Conservation (phyloP, 1,139 yeast species). For the Suhomyces guaymorum region DNA sequence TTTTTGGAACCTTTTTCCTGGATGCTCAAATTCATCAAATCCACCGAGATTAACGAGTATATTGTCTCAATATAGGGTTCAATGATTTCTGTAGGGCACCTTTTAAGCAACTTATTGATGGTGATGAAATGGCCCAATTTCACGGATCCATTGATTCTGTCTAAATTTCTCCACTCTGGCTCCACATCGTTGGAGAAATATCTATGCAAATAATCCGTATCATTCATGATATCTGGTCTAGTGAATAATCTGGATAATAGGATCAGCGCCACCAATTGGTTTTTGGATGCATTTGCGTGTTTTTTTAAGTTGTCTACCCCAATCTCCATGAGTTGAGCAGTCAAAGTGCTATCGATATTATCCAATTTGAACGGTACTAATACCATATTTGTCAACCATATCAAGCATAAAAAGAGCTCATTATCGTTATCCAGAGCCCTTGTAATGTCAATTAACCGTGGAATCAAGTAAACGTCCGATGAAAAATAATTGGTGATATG, state of each 20-base stretch:
- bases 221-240: conserved; percentile 28
- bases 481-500: conserved; percentile 57
- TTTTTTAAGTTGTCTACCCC: conserved; percentile 32
- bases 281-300: conserved; percentile 25
- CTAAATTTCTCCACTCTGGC: conserved; percentile 21
- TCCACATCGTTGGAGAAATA: conserved; percentile 21
- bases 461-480: conserved; percentile 56
- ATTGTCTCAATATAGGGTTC: conserved; percentile 16
- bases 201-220: conserved; percentile 16
- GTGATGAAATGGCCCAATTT: conserved; percentile 42
- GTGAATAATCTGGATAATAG: conserved; percentile 38
- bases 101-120: conserved; percentile 39
- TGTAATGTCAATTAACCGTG: conserved; percentile 31
- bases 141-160: conserved; percentile 15
- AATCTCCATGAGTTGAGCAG: conserved; percentile 34
- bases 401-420: conserved; percentile 55
- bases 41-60: conserved; percentile 19
- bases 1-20: conserved; percentile 11
- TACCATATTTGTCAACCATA: conserved; percentile 73
- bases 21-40: conserved; percentile 12
- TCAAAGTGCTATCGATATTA: conserved; percentile 36
- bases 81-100: conserved; percentile 16
- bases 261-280: conserved; percentile 37
- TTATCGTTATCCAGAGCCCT: conserved; percentile 44
- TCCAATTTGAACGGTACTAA: conserved; percentile 70